Evolutionary conservation across 2,329 filamentous ascomycete genomes (phyloP).

Genomic region (Gyromitra esculenta): DNA sequence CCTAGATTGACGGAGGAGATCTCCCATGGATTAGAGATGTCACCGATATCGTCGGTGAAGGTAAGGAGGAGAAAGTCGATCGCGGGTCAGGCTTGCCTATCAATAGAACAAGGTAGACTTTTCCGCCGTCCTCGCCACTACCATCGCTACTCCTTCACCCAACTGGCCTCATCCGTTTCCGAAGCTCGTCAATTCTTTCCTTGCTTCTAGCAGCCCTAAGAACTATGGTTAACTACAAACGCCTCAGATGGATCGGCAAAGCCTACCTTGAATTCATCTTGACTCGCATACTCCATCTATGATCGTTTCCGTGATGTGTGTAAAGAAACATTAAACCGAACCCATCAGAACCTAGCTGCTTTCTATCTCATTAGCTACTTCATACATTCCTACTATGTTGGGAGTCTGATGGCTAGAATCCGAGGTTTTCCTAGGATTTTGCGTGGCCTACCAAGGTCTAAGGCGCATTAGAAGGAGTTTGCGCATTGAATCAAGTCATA

Average conservation of each 20-base stretch:
- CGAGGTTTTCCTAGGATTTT: too few relatives aligned
- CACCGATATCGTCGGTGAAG: background rate
- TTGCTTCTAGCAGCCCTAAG: slow-evolving; percentile 28
- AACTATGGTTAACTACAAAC: slow-evolving; percentile 48
- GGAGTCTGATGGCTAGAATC: slow-evolving; percentile 64
- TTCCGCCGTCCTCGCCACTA: background rate
- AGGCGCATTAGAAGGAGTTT: slow-evolving; percentile 42
- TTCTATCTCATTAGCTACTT: slow-evolving; percentile 6
- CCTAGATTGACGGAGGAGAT: slow-evolving; percentile 63
- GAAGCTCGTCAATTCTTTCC: background rate
- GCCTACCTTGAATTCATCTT: slow-evolving; percentile 54
- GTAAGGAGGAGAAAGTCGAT: too few relatives aligned
- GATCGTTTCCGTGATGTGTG: slow-evolving; percentile 51
- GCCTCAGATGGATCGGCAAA: slow-evolving; percentile 57
- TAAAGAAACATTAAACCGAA: slow-evolving; percentile 51
- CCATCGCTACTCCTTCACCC: background rate
- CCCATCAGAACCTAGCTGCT: slow-evolving; percentile 21
- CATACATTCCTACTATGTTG: slow-evolving; percentile 66
- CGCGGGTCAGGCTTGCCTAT: too few relatives aligned
- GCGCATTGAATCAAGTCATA: slow-evolving; percentile 56
- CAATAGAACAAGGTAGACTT: too few relatives aligned
- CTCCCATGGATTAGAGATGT: slow-evolving; percentile 50
- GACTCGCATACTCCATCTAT: slow-evolving; percentile 55
- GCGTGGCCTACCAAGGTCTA: background rate
- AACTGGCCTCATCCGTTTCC: slow-evolving; percentile 54